These are phyloP conservation scores for Galerina sulciceps DNA, from an alignment of 768 basidiomycete genomes.

Conservation along the genomic window DNA sequence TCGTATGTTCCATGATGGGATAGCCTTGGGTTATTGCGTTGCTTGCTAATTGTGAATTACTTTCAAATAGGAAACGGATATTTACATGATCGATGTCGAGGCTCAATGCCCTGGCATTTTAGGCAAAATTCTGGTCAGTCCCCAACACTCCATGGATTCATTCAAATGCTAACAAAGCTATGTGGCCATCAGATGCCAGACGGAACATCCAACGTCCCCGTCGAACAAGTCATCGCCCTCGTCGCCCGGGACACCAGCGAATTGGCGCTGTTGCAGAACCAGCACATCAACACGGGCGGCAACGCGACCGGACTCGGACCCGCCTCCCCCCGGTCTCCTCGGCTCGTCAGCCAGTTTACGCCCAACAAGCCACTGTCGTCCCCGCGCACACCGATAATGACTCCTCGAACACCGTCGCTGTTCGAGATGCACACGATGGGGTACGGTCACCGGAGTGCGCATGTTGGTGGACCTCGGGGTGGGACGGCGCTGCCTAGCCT, in stretches of 20 bases:
- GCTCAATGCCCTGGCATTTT: slow-evolving; percentile 88
- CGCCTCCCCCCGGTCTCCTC: slow-evolving; percentile 18
- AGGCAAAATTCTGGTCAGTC: slow-evolving; percentile 80
- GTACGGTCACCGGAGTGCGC: slow-evolving; percentile 26
- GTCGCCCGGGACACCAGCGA: slow-evolving; percentile 65
- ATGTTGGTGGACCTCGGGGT: slow-evolving; percentile 20
- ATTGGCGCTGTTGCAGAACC: slow-evolving; percentile 28
- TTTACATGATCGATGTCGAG: slow-evolving; percentile 85
- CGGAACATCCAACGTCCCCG: slow-evolving; percentile 59
- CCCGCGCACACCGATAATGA: slow-evolving; percentile 24
- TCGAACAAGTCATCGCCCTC: slow-evolving; percentile 63
- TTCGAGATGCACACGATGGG: slow-evolving; percentile 35
- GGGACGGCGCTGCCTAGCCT: background rate
- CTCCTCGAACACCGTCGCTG: slow-evolving; percentile 31
- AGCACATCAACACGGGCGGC: slow-evolving; percentile 1
- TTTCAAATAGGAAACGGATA: slow-evolving; percentile 66
- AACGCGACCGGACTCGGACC: background rate
- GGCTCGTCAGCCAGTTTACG: slow-evolving; percentile 16
- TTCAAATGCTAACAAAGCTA: background rate
- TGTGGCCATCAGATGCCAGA: slow-evolving; percentile 52
- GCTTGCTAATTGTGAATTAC: background rate
- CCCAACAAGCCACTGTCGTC: slow-evolving; percentile 28
- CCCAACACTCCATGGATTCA: too few species aligned
- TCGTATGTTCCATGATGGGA: slow-evolving; percentile 48
- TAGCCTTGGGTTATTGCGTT: background rate